Conservation (phyloP, 495 filamentous ascomycete species). For the Trypethelium eluteriae region DNA sequence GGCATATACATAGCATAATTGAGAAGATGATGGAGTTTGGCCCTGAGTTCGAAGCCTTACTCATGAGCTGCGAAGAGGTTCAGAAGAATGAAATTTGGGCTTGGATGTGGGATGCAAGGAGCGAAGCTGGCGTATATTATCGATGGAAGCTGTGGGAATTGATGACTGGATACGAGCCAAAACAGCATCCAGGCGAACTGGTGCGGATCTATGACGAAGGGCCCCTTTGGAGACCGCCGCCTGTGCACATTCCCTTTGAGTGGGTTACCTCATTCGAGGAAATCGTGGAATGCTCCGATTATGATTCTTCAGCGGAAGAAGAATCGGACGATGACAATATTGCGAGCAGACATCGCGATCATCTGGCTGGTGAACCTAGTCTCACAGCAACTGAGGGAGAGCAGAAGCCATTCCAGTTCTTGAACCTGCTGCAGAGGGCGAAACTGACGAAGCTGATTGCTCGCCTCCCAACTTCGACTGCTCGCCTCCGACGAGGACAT, state of each 20-base stretch:
- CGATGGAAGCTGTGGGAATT: slow-evolving; percentile 85
- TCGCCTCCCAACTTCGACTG: slow-evolving; percentile 68
- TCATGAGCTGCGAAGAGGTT: slow-evolving; percentile 77
- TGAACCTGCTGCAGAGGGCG: slow-evolving; percentile 78
- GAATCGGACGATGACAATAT: slow-evolving; percentile 69
- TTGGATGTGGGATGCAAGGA: slow-evolving; percentile 86
- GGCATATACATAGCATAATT: slow-evolving; percentile 79
- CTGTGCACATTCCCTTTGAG: slow-evolving; percentile 60
- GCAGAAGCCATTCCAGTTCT: slow-evolving; percentile 52
- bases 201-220: slow-evolving; percentile 58
- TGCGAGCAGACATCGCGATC: slow-evolving; percentile 42
- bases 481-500: slow-evolving; percentile 73
- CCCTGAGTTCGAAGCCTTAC: slow-evolving; percentile 81
- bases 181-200: slow-evolving; percentile 16
- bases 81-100: slow-evolving; percentile 82
- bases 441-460: slow-evolving; percentile 77
- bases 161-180: slow-evolving; percentile 49
- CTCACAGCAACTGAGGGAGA: slow-evolving; percentile 36
- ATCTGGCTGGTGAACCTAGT: slow-evolving; percentile 32
- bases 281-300: slow-evolving; percentile 74
- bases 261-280: slow-evolving; percentile 65
- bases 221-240: slow-evolving; percentile 63
- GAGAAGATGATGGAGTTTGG: slow-evolving; percentile 69
- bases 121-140: slow-evolving; percentile 77
- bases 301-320: slow-evolving; percentile 81